Conservation (phyloP, 768 basidiomycete genomes). For the Antrodiella citrinella region DNA sequence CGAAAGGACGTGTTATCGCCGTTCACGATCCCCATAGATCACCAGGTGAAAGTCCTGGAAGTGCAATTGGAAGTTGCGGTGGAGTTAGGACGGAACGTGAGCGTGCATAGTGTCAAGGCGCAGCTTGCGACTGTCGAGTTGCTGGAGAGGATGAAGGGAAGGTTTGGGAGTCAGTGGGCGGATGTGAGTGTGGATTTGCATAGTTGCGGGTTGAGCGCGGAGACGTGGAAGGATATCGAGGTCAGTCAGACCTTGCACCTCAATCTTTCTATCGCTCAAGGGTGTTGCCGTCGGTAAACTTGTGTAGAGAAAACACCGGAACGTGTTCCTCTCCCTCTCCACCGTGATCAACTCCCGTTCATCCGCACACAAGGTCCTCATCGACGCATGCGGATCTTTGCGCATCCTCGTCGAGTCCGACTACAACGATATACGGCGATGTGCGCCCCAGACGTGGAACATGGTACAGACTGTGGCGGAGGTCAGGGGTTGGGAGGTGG, state of each 20-base stretch:
- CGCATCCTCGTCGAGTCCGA: slow-evolving; percentile 87
- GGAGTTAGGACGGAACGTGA: slow-evolving; percentile 68
- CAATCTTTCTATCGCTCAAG: no score
- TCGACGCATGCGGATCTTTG: slow-evolving; percentile 50
- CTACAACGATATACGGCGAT: slow-evolving; percentile 56
- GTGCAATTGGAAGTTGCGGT: slow-evolving; percentile 83
- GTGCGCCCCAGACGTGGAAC: slow-evolving; percentile 61
- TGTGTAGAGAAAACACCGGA: slow-evolving; percentile 55
- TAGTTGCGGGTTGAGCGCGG: slow-evolving; percentile 76
- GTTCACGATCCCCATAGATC: slow-evolving; percentile 70
- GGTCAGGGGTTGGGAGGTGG: slow-evolving; percentile 71
- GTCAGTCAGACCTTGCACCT: slow-evolving; percentile 39
- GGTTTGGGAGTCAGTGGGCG: slow-evolving; percentile 50
- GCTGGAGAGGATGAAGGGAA: slow-evolving; percentile 48
- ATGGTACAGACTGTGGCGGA: slow-evolving; percentile 68
- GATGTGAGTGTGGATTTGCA: slow-evolving; percentile 82
- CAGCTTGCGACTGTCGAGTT: slow-evolving; percentile 62
- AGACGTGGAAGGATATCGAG: slow-evolving; percentile 71
- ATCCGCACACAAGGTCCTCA: slow-evolving; percentile 51
- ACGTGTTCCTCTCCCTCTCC: slow-evolving; percentile 84
- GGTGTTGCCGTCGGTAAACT: background rate
- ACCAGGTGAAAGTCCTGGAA: slow-evolving; percentile 77
- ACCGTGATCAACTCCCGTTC: slow-evolving; percentile 77
- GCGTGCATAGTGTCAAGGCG: slow-evolving; percentile 81
- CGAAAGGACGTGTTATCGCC: slow-evolving; percentile 59